Evolutionary conservation across 2,329 filamentous ascomycete species (phyloP), one percentile per base, ranked within the genome.

Genomic region (Acephala macrosclerotiorum): DNA sequence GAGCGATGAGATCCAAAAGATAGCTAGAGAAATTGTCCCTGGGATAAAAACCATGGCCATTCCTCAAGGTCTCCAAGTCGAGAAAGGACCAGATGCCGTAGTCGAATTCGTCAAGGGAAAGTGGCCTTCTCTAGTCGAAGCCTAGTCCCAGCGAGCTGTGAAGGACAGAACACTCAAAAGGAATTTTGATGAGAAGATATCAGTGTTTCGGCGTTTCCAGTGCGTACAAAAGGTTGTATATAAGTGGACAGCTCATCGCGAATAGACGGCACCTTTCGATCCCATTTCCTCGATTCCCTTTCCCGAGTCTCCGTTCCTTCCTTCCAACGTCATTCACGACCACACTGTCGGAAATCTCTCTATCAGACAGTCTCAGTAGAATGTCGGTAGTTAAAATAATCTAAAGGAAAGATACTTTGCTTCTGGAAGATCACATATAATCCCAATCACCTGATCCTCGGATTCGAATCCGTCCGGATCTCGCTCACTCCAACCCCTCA

Each of bases 41-140:
- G 78, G 79, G 11, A 80, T 86, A 67, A 83, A 81, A 73, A 84
- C 81, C 0, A 80, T 85, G 71, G 83, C 83, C 0, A 82, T 87
- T 57, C 85, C 85, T 0, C 80, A 84, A 36, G 85, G 85, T 0
- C 71, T 87, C 60, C 84, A 87, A 69, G 82, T 84, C 1, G 78
- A 85, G 66, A 79, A 77, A 61, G 85, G 85, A 0, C 84, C 84
- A 0, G 84, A 87, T 73, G 84, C 82, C 3, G 78, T 87, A n/a
- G 83, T 87, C 0, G 83, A 85, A 60, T 83, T 82, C 72, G 73
- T 87, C 55, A 75, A 79, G 45, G 79, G 81, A 69, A 74, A 80
- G 29, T 70, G 67, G 71, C 69, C 71, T 0, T 66, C 61, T 2
- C 60, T 74, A n/a, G 63, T 74, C 55, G 71, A 36, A 16, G 63